Conservation (phyloP, 768 basidiomycete genomes). For the Aureoboletus auriporus region DNA sequence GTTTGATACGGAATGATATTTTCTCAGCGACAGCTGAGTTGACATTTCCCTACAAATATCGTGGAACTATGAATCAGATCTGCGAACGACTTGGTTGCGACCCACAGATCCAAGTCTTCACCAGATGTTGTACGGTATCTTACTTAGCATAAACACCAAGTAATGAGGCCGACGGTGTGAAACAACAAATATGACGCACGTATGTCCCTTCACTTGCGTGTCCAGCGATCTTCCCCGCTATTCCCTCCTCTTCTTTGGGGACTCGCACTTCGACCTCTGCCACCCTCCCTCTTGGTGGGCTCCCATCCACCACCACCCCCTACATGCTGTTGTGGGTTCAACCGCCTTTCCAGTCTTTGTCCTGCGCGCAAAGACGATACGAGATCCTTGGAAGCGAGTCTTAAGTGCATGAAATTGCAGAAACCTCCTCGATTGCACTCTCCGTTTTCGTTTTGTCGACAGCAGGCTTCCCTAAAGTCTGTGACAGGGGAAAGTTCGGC, state of each 20-base stretch:
- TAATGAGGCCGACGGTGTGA: not conserved
- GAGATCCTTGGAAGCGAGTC: constrained; percentile 81
- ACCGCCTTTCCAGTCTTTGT: constrained; percentile 76
- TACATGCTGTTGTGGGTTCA: constrained; percentile 62
- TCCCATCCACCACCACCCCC: constrained; percentile 83
- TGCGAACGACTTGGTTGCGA: too few species aligned
- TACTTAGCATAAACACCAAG: not conserved
- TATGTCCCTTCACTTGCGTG: constrained; percentile 45
- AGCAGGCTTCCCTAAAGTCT: constrained; percentile 98
- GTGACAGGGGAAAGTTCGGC: constrained; percentile 98
- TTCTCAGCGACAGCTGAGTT: not conserved
- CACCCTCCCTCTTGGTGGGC: constrained; percentile 64
- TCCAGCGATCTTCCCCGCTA: constrained; percentile 76
- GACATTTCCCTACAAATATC: too few species aligned
- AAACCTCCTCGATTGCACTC: constrained; percentile 98
- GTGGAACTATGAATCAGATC: too few species aligned
- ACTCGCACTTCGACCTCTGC: constrained; percentile 70
- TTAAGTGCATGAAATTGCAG: constrained; percentile 98
- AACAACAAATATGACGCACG: not conserved
- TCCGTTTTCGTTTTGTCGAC: constrained; percentile 97
- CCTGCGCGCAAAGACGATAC: constrained; percentile 75
- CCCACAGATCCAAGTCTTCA: too few species aligned
- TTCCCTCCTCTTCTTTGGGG: constrained; percentile 58
- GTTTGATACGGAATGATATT: constrained; percentile 39
- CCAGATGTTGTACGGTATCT: not conserved